Evolutionary conservation across 805 yeast genomes (phyloP).

Genomic region (Saitoella complicata): DNA sequence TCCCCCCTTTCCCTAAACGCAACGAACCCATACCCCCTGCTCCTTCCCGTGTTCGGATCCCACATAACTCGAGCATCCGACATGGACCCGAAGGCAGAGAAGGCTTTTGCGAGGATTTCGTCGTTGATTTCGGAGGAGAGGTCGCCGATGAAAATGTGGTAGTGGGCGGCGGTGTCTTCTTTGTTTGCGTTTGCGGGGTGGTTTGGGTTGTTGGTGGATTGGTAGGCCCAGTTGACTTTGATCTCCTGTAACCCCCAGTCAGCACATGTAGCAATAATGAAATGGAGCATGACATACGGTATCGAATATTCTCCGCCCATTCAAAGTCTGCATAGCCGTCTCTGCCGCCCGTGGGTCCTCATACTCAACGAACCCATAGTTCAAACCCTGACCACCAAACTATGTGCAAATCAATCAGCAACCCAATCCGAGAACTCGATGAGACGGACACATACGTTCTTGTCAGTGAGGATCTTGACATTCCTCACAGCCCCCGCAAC

Average conservation of each 20-base stretch:
- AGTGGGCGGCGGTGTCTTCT: constrained; percentile 26
- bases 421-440: not conserved
- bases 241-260: constrained; percentile 25
- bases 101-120: constrained; percentile 44
- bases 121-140: constrained; percentile 70
- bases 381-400: constrained; percentile 31
- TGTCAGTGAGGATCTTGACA: constrained; percentile 60
- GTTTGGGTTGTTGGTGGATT: constrained; percentile 50
- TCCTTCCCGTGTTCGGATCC: constrained; percentile 58
- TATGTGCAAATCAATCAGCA: not conserved
- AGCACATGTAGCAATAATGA: not conserved
- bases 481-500: constrained; percentile 44
- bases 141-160: constrained; percentile 75
- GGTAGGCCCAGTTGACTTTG: constrained; percentile 69
- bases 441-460: constrained; percentile 25
- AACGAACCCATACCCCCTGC: constrained; percentile 78
- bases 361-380: constrained; percentile 75
- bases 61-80: constrained; percentile 88
- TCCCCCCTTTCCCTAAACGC: constrained; percentile 50
- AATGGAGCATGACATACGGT: constrained; percentile 13
- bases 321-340: constrained; percentile 41
- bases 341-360: constrained; percentile 41
- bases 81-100: constrained; percentile 40
- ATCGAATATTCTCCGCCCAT: constrained; percentile 38
- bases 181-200: constrained; percentile 12